Evolutionary conservation across 371 early-diverging fungal genomes (phyloP).

Genomic region (Circinella minor): DNA sequence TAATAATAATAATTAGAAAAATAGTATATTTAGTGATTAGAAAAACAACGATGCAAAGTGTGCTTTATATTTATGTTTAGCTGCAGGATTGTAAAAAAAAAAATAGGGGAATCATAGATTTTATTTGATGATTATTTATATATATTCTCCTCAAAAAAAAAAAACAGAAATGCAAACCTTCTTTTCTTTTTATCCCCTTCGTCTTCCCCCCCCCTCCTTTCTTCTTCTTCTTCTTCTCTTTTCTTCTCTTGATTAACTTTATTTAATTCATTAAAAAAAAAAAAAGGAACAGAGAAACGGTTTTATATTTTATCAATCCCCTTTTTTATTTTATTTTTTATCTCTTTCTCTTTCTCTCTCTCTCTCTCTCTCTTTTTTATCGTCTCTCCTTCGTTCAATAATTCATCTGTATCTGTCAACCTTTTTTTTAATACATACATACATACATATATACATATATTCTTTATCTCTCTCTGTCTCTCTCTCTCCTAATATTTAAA

Average conservation of each 20-base stretch:
- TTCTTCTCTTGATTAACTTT: neutral
- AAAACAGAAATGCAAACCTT: constrained; percentile 1
- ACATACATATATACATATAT: too few relatives aligned
- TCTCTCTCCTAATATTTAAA: too few relatives aligned
- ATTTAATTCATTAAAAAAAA: neutral
- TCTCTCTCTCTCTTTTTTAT: neutral
- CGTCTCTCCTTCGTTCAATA: constrained; percentile 16
- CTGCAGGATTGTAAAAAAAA: neutral
- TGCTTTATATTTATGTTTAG: neutral
- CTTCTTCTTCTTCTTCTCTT: constrained; percentile 11
- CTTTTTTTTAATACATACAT: neutral
- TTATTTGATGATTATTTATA: neutral
- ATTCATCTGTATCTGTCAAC: constrained; percentile 7
- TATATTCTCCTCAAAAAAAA: neutral
- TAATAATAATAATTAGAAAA: neutral
- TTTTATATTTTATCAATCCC: constrained; percentile 4
- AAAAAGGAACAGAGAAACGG: too few relatives aligned
- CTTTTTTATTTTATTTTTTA: neutral
- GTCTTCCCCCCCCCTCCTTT: constrained; percentile 4
- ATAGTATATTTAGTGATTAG: neutral
- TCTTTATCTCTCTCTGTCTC: too few relatives aligned
- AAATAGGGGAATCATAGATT: neutral
- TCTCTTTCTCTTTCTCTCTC: constrained; percentile 15
- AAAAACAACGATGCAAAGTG: neutral
- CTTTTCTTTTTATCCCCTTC: constrained; percentile 1